A percentile compares a stretch with the other conserved stretches of the same genome.
Evolutionary conservation across 176 grass and related monocot species (phyloP).

Genomic region (Otatea glauca): DNA sequence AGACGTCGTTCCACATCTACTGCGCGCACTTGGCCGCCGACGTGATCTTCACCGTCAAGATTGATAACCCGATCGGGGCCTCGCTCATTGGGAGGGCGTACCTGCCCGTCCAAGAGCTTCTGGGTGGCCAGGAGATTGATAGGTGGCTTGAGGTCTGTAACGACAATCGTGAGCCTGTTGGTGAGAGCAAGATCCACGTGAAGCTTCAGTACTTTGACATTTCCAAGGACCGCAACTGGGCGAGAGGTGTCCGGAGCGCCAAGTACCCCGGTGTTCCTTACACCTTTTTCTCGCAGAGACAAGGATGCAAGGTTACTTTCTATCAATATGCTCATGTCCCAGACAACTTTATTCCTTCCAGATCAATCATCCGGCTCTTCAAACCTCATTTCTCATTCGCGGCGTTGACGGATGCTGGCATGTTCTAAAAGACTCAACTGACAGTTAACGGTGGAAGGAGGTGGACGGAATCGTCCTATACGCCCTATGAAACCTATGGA

Average conservation of each 20-base stretch:
- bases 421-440: too few species aligned
- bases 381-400: too few species aligned
- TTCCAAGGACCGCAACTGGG: slow-evolving; percentile 53
- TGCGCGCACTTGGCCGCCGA: slow-evolving; percentile 67
- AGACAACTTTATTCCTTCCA: slow-evolving; percentile 62
- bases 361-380: too few species aligned
- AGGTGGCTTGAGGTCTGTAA: slow-evolving; percentile 59
- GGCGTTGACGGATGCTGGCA: too few species aligned
- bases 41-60: slow-evolving; percentile 73
- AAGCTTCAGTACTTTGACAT: slow-evolving; percentile 64
- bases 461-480: too few species aligned
- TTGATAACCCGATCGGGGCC: slow-evolving; percentile 57
- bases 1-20: slow-evolving; percentile 82
- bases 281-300: slow-evolving; percentile 69
- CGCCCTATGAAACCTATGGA: too few species aligned
- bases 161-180: slow-evolving; percentile 31
- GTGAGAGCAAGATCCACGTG: slow-evolving; percentile 62
- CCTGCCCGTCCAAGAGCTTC: slow-evolving; percentile 53
- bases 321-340: slow-evolving; percentile 69
- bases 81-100: slow-evolving; percentile 62
- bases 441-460: too few species aligned
- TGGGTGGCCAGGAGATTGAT: slow-evolving; percentile 52
- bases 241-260: slow-evolving; percentile 52
- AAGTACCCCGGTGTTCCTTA: slow-evolving; percentile 71
- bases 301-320: slow-evolving; percentile 59